These are phyloP conservation scores for Melanogaster broomeanus DNA, from an alignment of 768 basidiomycete genomes.

Conservation along the genomic window DNA sequence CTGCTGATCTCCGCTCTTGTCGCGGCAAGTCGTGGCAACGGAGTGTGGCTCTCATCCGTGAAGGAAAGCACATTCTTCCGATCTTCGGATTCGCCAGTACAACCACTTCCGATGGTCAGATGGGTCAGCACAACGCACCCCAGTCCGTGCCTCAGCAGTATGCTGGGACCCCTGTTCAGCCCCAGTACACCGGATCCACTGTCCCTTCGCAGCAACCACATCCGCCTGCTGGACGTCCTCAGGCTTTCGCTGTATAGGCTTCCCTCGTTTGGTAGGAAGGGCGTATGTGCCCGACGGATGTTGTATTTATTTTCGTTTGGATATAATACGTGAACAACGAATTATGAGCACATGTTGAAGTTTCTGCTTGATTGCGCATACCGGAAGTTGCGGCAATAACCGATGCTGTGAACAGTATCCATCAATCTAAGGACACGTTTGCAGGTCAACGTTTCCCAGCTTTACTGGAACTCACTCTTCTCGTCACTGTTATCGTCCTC, in stretches of 20 bases:
- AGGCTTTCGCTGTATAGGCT: background rate
- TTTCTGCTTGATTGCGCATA: no score
- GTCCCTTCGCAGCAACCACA: conserved; percentile 1
- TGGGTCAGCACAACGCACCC: conserved; percentile 15
- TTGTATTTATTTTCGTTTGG: no score
- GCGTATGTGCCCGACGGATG: no score
- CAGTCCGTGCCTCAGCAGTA: conserved; percentile 3
- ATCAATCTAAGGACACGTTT: conserved; percentile 2
- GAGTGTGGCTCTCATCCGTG: conserved; percentile 36
- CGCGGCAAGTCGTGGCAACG: conserved; percentile 29
- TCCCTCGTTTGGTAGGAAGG: background rate
- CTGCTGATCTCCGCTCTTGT: conserved; percentile 28
- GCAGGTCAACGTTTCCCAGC: conserved; percentile 16
- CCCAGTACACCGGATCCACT: conserved; percentile 3
- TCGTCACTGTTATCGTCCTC: conserved; percentile 5
- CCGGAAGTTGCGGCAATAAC: conserved; percentile 34
- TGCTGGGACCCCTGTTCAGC: background rate
- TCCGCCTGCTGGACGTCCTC: background rate
- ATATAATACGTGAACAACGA: no score
- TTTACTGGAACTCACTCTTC: conserved; percentile 12
- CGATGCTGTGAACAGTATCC: conserved; percentile 19
- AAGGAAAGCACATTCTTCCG: conserved; percentile 25
- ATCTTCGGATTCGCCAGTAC: conserved; percentile 6
- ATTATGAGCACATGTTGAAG: no score
- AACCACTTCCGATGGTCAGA: conserved; percentile 19